These are phyloP conservation scores for Saussurea involucrata DNA, from an alignment of 129 eudicot species.

Conservation along the genomic window DNA sequence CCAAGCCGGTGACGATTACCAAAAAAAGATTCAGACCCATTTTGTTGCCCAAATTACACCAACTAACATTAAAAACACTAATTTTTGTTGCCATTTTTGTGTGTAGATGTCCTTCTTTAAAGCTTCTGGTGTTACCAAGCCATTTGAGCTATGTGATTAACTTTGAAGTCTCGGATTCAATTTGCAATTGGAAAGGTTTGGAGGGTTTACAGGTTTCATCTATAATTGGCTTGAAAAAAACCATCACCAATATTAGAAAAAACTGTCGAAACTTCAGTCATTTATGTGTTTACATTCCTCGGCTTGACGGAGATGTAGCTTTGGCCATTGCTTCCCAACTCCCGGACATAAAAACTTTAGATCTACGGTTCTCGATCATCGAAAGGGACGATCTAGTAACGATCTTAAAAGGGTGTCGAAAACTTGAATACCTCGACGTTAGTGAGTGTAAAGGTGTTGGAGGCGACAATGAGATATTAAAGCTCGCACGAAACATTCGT, in stretches of 20 bases:
- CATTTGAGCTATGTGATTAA: slow-evolving; percentile 20
- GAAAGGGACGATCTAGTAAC: not conserved
- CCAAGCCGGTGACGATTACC: too few species aligned
- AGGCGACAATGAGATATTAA: not conserved
- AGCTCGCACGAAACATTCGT: slow-evolving; percentile 5
- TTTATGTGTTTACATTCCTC: not conserved
- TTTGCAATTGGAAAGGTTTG: not conserved
- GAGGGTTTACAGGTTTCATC: slow-evolving; percentile 8
- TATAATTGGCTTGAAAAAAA: not conserved
- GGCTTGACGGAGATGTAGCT: not conserved
- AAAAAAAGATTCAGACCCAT: too few species aligned
- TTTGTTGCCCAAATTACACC: too few species aligned
- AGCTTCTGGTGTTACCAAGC: slow-evolving; percentile 17
- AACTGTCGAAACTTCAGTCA: slow-evolving; percentile 15
- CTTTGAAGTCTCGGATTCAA: slow-evolving; percentile 13
- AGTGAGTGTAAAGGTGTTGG: not conserved
- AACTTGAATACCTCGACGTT: slow-evolving; percentile 5
- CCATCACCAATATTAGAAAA: slow-evolving; percentile 6
- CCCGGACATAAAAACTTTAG: slow-evolving; percentile 9
- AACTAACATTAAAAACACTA: too few species aligned
- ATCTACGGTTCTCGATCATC: not conserved
- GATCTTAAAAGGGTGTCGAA: slow-evolving; percentile 12
- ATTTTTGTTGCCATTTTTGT: not conserved
- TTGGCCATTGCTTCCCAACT: slow-evolving; percentile 16
- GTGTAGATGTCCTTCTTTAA: slow-evolving; percentile 16